Conservation (phyloP, 495 filamentous ascomycete species). For the Talaromyces ruber region DNA sequence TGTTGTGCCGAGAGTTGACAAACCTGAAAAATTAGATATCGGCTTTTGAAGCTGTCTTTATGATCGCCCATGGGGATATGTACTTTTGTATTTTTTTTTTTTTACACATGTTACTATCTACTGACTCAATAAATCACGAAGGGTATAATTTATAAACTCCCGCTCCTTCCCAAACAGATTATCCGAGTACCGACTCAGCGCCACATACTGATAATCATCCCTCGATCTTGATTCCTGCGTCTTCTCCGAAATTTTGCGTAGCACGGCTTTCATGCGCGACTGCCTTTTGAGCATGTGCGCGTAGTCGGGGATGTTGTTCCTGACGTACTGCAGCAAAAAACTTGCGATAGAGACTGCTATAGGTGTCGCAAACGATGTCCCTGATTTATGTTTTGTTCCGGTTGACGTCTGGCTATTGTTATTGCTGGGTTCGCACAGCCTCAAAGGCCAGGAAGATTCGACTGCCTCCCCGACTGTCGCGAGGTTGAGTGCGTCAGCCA, state of each 20-base stretch:
- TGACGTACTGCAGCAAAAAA: conserved; percentile 9
- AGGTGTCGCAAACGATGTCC: conserved; percentile 10
- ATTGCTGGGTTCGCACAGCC: neutral
- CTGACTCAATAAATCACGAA: neutral
- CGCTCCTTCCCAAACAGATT: neutral
- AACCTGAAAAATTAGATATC: neutral
- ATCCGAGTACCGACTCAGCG: neutral
- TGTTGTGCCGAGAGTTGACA: neutral
- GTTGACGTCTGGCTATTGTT: neutral
- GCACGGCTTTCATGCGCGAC: neutral
- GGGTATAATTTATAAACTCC: neutral
- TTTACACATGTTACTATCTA: neutral
- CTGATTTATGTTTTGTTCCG: conserved; percentile 2
- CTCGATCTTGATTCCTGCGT: neutral
- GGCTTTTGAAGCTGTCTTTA: neutral
- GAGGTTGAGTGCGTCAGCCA: conserved; percentile 6
- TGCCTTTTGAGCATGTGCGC: neutral
- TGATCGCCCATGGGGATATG: too few species aligned
- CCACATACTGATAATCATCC: neutral
- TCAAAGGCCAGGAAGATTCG: conserved; percentile 7
- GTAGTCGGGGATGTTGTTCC: neutral
- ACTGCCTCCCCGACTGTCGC: conserved; percentile 9
- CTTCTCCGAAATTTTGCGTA: neutral
- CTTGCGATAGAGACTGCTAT: conserved; percentile 12
- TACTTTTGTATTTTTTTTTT: too few species aligned